Evolutionary conservation across 352 stramenopile species (phyloP), one percentile per base, ranked within the genome.

Genomic region (Phytophthora sojae): DNA sequence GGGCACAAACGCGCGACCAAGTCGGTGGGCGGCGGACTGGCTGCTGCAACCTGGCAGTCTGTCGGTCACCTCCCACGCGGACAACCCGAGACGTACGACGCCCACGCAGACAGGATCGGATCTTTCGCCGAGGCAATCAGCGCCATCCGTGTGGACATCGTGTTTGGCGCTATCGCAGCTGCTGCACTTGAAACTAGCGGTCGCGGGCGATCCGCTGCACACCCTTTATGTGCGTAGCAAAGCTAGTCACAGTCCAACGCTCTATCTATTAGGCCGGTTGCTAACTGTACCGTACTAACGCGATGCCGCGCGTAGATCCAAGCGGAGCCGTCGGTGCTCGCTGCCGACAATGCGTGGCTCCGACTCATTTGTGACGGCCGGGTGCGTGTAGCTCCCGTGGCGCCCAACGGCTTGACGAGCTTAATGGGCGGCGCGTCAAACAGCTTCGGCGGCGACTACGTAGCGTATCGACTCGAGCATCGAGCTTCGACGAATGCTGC

Each of bases 311-410:
- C 53, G 60, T 37, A 83, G 76, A 49, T 83, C 12, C 76, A 73
- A 59, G 69, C 63, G 8, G 64, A 75, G 12, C 54, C 64, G 29
- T 75, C 64, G 4, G 61, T 82, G 9, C 39, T 82, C 8, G 59
- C 56, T 19, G 30, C 32, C 5, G 50, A 66, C 9, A 71, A 72
- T 32, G 64, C 64, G 17, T 85, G 77, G 77, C 57, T 82, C 45
- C 65, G 52, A 17, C 71, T 85, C 15, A 72, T 82, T 60, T 85
- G 77, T 21, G 74, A 85, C 58, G 67, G 68, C 4, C 63, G 51
- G 0, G 58, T 76, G 6, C 69, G 69, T 15, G 63, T 76, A 9
- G 69, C 69, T 9, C 53, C 69, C 12, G 53, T 76, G 7, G 25
- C 53, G 7, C 64, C 64, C 8, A 76, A 76, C 45, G 69, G 69